Base-by-base conservation (phyloP, 495 filamentous ascomycete species). In the Rhypophila decipiens region DNA sequence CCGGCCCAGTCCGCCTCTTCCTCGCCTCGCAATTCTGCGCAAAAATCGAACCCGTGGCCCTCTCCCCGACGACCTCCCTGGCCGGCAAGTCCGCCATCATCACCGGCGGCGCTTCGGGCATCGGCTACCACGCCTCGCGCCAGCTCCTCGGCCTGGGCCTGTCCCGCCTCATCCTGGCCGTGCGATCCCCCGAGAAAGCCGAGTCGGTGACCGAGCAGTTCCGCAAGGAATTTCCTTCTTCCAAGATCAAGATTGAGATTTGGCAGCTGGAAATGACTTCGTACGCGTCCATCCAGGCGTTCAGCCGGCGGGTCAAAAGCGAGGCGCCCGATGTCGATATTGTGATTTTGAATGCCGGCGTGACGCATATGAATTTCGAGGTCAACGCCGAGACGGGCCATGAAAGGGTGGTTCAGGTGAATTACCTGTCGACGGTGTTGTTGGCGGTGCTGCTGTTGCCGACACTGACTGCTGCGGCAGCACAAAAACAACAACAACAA, bases 281-380 rank as follows among this genome's bases (percentile, higher is more conserved):
- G 0, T 78, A 76, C 40, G 52, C 54, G 1, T 77, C 73, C 1
- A 56, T 78, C 13, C 55, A 66, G 24, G 61, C 60, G 0, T 81
- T 83, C 50, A 66, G 56, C 4, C 51, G 56, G 1, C 68, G 60
- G 7, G 60, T 61, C 5, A 63, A 68, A 1, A 54, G 22, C 23
- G 44, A 62, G 15, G 57, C 75, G 0, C 7, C 51, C 5, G 58
- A 70, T 0, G 47, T 82, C 4, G 73, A 82, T 47, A 66, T 76
- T 7, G 70, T 63, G 5, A 64, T 80, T 13, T 67, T 80, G 31
- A 82, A 82, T 51, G 76, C 76, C 5, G 79, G 76, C 8, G 9
- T 75, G 4, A 29, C 24, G 12, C 60, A 61, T 13, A n/a, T 60
- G 1, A 53, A 50, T 5, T 73, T 69, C 41, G 47, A 53, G 2